Conservation (phyloP, 2,329 filamentous ascomycete genomes). For the Aspergillus fumigatiaffinis region DNA sequence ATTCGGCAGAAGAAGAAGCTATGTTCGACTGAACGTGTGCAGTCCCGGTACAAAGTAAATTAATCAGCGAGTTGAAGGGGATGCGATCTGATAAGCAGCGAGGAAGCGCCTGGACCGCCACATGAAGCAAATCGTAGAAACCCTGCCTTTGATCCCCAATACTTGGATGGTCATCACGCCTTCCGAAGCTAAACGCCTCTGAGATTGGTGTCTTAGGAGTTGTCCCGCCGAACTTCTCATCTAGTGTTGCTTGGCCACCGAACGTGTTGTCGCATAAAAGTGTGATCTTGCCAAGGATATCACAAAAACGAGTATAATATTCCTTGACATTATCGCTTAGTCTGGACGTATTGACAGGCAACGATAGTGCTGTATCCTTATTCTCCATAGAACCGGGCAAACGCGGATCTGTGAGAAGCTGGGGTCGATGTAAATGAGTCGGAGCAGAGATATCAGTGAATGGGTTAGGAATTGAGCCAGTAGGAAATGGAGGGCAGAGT, state of each 20-base stretch:
- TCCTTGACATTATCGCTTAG: constrained; percentile 75
- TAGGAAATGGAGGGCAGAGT: constrained; percentile 77
- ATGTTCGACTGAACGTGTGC: constrained; percentile 93
- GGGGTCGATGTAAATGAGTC: constrained; percentile 32
- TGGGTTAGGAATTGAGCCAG: constrained; percentile 47
- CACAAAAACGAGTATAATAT: constrained; percentile 87
- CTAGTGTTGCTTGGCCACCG: constrained; percentile 87
- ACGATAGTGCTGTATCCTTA: constrained; percentile 31
- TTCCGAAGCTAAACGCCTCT: constrained; percentile 86
- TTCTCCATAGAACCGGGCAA: constrained; percentile 22
- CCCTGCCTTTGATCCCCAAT: constrained; percentile 81
- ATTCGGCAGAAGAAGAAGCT: constrained; percentile 85
- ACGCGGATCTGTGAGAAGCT: constrained; percentile 35
- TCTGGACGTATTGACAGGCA: constrained; percentile 55
- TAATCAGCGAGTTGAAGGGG: constrained; percentile 89
- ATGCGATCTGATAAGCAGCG: constrained; percentile 90
- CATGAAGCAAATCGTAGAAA: constrained; percentile 92
- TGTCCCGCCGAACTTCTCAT: constrained; percentile 86
- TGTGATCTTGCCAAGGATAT: constrained; percentile 92
- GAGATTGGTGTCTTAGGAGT: constrained; percentile 92
- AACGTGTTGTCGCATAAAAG: constrained; percentile 96
- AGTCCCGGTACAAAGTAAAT: constrained; percentile 91
- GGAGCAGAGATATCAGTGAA: constrained; percentile 36
- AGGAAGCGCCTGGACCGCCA: constrained; percentile 90
- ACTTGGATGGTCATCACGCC: constrained; percentile 72